Conservation (phyloP, 2,329 filamentous ascomycete genomes). For the Paradendryphiella salina region DNA sequence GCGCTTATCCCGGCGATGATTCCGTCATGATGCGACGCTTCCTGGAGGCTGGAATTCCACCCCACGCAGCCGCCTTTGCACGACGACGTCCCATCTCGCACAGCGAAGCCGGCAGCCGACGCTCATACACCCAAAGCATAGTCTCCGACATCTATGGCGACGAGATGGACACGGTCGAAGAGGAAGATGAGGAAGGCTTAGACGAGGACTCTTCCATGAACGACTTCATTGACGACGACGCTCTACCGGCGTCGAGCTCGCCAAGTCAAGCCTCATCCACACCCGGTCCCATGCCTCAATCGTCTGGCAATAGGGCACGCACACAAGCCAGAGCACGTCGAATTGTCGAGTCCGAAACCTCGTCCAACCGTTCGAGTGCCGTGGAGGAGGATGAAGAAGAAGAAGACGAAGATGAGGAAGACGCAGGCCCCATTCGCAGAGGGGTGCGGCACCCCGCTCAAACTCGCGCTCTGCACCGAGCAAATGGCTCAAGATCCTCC, state of each 20-base stretch:
- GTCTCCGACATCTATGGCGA: constrained; percentile 47
- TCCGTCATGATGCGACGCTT: constrained; percentile 44
- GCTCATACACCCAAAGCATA: constrained; percentile 48
- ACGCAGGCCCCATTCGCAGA: constrained; percentile 41
- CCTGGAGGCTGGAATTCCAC: constrained; percentile 34
- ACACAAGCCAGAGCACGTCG: constrained; percentile 36
- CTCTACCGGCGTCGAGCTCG: constrained; percentile 27
- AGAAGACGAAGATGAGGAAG: constrained; percentile 47
- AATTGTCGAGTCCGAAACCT: constrained; percentile 48
- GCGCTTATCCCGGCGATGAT: constrained; percentile 34
- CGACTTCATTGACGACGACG: constrained; percentile 49
- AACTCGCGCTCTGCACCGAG: constrained; percentile 36
- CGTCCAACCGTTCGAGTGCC: constrained; percentile 42
- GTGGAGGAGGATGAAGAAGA: constrained; percentile 42
- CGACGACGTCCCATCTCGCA: constrained; percentile 46
- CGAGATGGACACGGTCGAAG: constrained; percentile 50
- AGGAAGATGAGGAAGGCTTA: constrained; percentile 48
- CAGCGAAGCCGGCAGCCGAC: constrained; percentile 48
- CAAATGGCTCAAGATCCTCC: constrained; percentile 41
- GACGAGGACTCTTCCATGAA: constrained; percentile 49
- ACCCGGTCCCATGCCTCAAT: constrained; percentile 37
- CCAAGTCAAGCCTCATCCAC: constrained; percentile 36
- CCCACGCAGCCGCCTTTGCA: constrained; percentile 23
- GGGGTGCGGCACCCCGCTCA: constrained; percentile 40
- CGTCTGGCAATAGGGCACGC: constrained; percentile 26